Base-by-base conservation (phyloP, 768 basidiomycete genomes). In the Hirschioporus abietinus region DNA sequence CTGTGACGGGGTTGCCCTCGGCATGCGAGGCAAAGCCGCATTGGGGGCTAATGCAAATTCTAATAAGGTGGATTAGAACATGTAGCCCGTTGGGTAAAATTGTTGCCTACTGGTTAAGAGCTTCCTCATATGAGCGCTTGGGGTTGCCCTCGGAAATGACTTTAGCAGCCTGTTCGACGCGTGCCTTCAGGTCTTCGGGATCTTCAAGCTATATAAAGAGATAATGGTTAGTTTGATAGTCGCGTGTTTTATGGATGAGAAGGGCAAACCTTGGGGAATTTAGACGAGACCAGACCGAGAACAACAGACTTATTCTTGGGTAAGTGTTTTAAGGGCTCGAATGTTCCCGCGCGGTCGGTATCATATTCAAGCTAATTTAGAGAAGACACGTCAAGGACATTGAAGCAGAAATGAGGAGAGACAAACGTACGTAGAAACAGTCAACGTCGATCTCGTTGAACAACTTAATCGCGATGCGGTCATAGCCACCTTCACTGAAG, bases 381-480 rank as follows among this genome's bases (percentile, higher is more conserved):
- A 5, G 27, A 23, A 1, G 63, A 52, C 27, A 68, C 8, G 64
- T 24, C 15, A 58, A 8, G 25, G 23, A 15, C 60, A 66, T 23
- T 63, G 26, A 27, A 63, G 60, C 57, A 20, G 17, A n/a, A 58
- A 58, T 24, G 35, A 42, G 24, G 35, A 64, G 26, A 42, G 20
- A 52, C 23, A 66, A 25, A 70, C 75, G 30, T 64, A 79, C 76
- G 72, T 81, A 83, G 70, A 72, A 76, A 58, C 78, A 78, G 70
- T 88, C 87, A 52, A 87, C 86, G 68, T 87, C 82, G 65, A 89
- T 78, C 36, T 80, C 77, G 66, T 81, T 83, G 78, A 89, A 88
- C 15, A 88, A 74, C 72, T 84, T 86, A 60, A 72, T 73, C 3
- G 81, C 81, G 70, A 88, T 87, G 42, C 81, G 81, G 70, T 76